Percentiles rank a stretch among this genome's conserved stretches.
phyloP scores from a whole-genome alignment of 352 stramenopile species.

The Globisporangium nodosum region DNA sequence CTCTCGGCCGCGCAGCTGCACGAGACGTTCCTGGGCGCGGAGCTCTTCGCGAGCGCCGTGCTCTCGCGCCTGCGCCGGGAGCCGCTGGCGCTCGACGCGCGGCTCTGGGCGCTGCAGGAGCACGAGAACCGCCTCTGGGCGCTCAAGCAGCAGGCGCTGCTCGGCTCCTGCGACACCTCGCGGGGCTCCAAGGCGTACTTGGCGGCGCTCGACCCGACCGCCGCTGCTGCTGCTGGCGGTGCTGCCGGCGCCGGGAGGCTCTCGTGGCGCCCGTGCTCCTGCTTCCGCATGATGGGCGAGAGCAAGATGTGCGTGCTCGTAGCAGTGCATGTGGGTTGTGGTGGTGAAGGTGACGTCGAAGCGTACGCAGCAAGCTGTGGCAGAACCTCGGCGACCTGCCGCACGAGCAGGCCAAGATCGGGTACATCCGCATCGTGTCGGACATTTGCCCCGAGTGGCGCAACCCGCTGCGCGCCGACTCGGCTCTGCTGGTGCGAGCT shows the following conservation, averaged over 20 bases:
- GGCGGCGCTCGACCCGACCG: not conserved
- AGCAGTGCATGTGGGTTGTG: not conserved
- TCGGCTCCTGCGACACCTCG: slow-evolving; percentile 56
- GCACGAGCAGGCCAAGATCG: slow-evolving; percentile 30
- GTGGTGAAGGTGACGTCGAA: not conserved
- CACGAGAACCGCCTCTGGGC: slow-evolving; percentile 10
- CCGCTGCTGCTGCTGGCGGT: slow-evolving; percentile 2
- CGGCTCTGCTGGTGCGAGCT: slow-evolving; percentile 37
- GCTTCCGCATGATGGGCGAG: slow-evolving; percentile 33
- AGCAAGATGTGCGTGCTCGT: slow-evolving; percentile 34
- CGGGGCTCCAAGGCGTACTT: slow-evolving; percentile 44
- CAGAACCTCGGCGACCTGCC: slow-evolving; percentile 55
- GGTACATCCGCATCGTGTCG: slow-evolving; percentile 50
- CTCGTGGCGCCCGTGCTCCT: slow-evolving; percentile 34
- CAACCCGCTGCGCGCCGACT: slow-evolving; percentile 40
- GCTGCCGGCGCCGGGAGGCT: not conserved
- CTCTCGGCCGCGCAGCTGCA: slow-evolving; percentile 10
- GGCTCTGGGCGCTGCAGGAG: slow-evolving; percentile 20
- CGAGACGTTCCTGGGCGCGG: slow-evolving; percentile 21
- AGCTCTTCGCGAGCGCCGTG: slow-evolving; percentile 51
- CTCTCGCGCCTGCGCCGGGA: slow-evolving; percentile 50
- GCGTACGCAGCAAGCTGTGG: slow-evolving; percentile 37
- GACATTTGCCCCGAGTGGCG: slow-evolving; percentile 53
- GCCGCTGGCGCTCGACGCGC: slow-evolving; percentile 33
- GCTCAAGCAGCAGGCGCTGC: slow-evolving; percentile 3